Base-by-base conservation (phyloP, 2,329 filamentous ascomycete species). In the Cephalotrichum gorgonifer region DNA sequence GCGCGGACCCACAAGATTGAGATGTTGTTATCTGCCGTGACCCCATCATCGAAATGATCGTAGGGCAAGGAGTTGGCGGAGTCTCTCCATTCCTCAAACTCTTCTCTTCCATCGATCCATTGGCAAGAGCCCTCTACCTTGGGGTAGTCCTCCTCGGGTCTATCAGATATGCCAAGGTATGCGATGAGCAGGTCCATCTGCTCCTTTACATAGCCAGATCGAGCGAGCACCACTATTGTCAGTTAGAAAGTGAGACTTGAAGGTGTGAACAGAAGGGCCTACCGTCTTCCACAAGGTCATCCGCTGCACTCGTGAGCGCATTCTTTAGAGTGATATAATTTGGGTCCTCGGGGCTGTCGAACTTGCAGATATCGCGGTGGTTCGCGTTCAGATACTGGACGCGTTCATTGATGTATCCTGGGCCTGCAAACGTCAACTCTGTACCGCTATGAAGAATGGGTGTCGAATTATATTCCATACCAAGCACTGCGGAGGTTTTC, bases 291-390 rank as follows among this genome's bases (percentile, higher is more conserved):
- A 44, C 9, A 8, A 44, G 23, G 22, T 44, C 43, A 20, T 20
- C 11, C 2, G 31, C 43, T 17, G 43, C 27, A 14, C 25, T 12
- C 11, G 5, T 12, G 26, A 44, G n/a, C 4, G 43, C 25, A 25
- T 44, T 44, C n/a, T 52, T 52, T 5, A 63, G 22, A 6, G 50
- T 55, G 6, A 58, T 44, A 41, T 61, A 62, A 14, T 59, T 61
- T 3, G 57, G 53, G 49, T 63, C 58, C 11, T 57, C 50, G 2
- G 51, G 56, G 30, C 50, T 55, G 1, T 55, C 52, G 42, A 63
- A 64, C 46, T 63, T 64, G 53, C 59, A 62, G 15, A 65, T 58
- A 22, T 58, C 51, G 22, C 55, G 51, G 46, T 65, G 62, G 42
- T 62, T 56, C 3, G 62, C 60, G 42, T 59, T 55, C 8, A 63